Conservation (phyloP, 2,329 filamentous ascomycete genomes). For the Ascocoryne sarcoides region DNA sequence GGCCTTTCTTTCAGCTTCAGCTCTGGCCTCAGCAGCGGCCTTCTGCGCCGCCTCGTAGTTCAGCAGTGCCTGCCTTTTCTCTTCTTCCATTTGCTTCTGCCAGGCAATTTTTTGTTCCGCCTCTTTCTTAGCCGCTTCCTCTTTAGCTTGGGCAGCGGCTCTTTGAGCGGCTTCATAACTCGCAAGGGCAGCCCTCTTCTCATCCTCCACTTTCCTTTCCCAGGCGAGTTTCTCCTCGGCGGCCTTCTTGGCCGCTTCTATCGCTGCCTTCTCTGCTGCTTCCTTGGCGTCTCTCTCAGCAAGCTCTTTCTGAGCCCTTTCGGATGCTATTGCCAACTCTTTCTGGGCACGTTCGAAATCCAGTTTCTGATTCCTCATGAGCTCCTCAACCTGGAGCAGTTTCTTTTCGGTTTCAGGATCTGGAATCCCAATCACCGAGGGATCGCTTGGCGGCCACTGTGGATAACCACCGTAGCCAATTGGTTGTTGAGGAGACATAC, state of each 20-base stretch:
- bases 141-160: slow-evolving; percentile 12
- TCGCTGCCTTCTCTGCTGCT: slow-evolving; percentile 37
- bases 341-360: slow-evolving; percentile 35
- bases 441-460: slow-evolving; percentile 21
- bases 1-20: slow-evolving; percentile 5
- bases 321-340: slow-evolving; percentile 35
- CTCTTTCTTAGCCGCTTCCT: slow-evolving; percentile 10
- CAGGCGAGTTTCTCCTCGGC: slow-evolving; percentile 36
- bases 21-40: slow-evolving; percentile 22
- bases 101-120: slow-evolving; percentile 14
- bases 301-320: slow-evolving; percentile 36
- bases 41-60: slow-evolving; percentile 18
- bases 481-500: slow-evolving; percentile 13
- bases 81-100: slow-evolving; percentile 16
- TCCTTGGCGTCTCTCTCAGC: slow-evolving; percentile 32
- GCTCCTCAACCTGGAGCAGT: slow-evolving; percentile 50
- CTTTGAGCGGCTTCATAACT: slow-evolving; percentile 12
- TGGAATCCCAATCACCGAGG: slow-evolving; percentile 13
- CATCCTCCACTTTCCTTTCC: slow-evolving; percentile 33
- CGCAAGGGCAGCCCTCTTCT: slow-evolving; percentile 37
- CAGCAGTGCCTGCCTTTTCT: slow-evolving; percentile 14
- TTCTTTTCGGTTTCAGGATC: slow-evolving; percentile 39
- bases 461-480: slow-evolving; percentile 16
- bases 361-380: slow-evolving; percentile 39
- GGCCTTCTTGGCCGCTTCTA: slow-evolving; percentile 37